These are phyloP conservation scores for Aspergillus clavatus DNA, from an alignment of 2,329 filamentous ascomycete species.

Conservation along the genomic window DNA sequence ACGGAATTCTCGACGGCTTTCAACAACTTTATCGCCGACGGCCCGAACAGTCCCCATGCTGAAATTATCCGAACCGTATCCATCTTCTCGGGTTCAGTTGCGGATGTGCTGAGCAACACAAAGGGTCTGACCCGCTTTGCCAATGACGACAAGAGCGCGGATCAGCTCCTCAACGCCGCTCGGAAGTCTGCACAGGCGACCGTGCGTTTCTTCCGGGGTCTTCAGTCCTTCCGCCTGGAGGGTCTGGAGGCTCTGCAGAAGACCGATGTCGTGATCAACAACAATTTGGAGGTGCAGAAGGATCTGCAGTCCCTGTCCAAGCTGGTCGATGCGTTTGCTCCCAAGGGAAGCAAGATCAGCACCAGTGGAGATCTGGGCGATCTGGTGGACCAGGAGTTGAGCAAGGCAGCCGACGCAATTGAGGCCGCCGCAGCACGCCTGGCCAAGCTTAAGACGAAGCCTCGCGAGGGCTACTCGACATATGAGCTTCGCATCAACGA, in stretches of 20 bases:
- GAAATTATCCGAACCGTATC: slow-evolving; percentile 93
- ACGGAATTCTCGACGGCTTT: slow-evolving; percentile 98
- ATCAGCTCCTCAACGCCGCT: slow-evolving; percentile 75
- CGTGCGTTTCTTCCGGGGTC: slow-evolving; percentile 88
- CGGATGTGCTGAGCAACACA: slow-evolving; percentile 91
- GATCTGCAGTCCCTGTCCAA: slow-evolving; percentile 92
- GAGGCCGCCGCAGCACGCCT: slow-evolving; percentile 85
- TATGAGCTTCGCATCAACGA: slow-evolving; percentile 97
- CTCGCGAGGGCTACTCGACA: slow-evolving; percentile 89
- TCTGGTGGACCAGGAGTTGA: slow-evolving; percentile 84
- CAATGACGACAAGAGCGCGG: slow-evolving; percentile 90
- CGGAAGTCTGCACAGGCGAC: slow-evolving; percentile 80
- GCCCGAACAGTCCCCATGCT: slow-evolving; percentile 80
- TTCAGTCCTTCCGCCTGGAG: slow-evolving; percentile 90
- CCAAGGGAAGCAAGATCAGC: slow-evolving; percentile 75
- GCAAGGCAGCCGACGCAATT: slow-evolving; percentile 91
- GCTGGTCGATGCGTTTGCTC: slow-evolving; percentile 84
- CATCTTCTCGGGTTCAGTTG: slow-evolving; percentile 81
- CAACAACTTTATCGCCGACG: slow-evolving; percentile 97
- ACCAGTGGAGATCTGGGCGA: slow-evolving; percentile 83
- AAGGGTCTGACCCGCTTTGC: slow-evolving; percentile 92
- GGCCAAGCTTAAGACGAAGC: slow-evolving; percentile 90
- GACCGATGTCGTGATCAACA: slow-evolving; percentile 95
- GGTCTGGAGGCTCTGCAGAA: slow-evolving; percentile 86
- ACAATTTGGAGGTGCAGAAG: slow-evolving; percentile 92